These are phyloP conservation scores for Solanum clarkiae DNA, from an alignment of 257 asterid species.

Conservation along the genomic window DNA sequence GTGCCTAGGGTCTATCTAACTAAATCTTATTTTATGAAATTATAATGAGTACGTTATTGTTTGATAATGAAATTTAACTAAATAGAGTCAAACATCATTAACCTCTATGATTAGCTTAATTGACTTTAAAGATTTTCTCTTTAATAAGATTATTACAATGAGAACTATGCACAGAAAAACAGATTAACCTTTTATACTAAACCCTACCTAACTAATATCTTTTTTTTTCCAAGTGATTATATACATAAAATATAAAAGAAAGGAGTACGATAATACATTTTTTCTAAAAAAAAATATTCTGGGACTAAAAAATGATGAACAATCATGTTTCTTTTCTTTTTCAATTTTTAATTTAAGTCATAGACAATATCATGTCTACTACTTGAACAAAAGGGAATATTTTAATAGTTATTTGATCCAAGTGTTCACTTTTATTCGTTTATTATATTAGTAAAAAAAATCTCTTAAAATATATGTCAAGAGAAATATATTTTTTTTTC, in stretches of 20 bases:
- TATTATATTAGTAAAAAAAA: too few species aligned
- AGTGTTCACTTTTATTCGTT: too few species aligned
- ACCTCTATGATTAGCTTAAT: not conserved
- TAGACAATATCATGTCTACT: not conserved
- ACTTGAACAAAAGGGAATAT: not conserved
- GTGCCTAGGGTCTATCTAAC: rapidly evolving
- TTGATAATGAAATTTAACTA: not conserved
- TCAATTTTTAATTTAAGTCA: not conserved
- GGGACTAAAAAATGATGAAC: not conserved
- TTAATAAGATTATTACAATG: not conserved
- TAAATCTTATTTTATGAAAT: too few species aligned
- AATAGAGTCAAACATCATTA: not conserved
- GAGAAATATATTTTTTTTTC: too few species aligned
- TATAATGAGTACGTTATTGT: not conserved
- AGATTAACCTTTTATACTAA: not conserved
- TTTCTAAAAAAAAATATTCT: not conserved
- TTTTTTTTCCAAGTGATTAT: too few species aligned
- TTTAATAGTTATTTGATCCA: not conserved
- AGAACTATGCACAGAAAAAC: not conserved
- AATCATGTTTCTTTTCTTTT: not conserved
- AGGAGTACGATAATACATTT: not conserved
- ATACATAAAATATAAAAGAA: not conserved
- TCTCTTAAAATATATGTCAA: too few species aligned
- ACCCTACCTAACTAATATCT: not conserved
- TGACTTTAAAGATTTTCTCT: not conserved